phyloP scores from a whole-genome alignment of 192 early-diverging fungal species.

The Rhizophagus sp. region DNA sequence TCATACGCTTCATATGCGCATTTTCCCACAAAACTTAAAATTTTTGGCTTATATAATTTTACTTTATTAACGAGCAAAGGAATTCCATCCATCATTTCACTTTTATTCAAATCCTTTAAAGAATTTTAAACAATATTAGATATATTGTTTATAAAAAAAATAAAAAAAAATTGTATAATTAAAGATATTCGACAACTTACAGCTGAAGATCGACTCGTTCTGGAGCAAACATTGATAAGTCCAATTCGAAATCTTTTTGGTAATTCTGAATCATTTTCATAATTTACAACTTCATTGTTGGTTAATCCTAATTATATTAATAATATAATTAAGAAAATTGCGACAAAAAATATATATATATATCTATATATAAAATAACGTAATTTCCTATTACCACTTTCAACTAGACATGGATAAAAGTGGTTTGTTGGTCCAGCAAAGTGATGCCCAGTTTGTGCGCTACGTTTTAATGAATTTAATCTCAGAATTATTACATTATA shows the following conservation, averaged over 20 bases:
- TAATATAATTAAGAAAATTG: constrained; percentile 37
- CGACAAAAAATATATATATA: background rate
- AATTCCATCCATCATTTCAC: constrained; percentile 60
- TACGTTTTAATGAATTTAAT: constrained; percentile 21
- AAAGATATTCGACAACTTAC: background rate
- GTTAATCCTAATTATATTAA: constrained; percentile 26
- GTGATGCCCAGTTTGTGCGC: constrained; percentile 60
- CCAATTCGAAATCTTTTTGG: constrained; percentile 56
- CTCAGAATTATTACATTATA: background rate
- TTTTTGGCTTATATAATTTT: constrained; percentile 51
- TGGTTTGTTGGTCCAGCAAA: constrained; percentile 72
- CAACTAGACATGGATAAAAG: constrained; percentile 71
- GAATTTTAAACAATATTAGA: background rate
- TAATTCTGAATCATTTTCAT: constrained; percentile 54
- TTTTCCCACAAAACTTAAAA: constrained; percentile 72
- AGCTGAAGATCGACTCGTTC: constrained; percentile 50
- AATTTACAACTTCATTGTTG: constrained; percentile 44
- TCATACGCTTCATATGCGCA: constrained; percentile 67
- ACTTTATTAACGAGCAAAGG: constrained; percentile 67
- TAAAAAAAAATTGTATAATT: background rate
- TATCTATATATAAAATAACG: background rate
- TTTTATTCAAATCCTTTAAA: constrained; percentile 50
- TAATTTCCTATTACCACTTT: constrained; percentile 44
- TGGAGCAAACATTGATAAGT: constrained; percentile 64
- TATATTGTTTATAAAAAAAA: background rate